Evolutionary conservation across 2,329 filamentous ascomycete species (phyloP).

Genomic region (Aaosphaeria arxii): DNA sequence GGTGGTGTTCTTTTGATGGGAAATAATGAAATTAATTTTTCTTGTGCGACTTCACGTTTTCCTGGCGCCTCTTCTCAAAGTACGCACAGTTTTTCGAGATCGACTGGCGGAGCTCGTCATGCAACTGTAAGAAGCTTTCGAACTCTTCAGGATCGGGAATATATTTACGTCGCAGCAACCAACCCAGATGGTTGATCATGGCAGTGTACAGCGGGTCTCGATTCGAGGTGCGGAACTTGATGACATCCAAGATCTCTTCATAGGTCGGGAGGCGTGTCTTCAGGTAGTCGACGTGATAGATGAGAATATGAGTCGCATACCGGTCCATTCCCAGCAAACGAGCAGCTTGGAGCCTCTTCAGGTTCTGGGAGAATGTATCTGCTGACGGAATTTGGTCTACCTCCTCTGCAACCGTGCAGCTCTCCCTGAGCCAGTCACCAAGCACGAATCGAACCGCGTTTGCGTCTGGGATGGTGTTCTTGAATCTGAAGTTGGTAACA

Average conservation of each 20-base stretch:
- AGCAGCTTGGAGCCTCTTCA: slow-evolving; percentile 8
- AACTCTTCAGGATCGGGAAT: too few relatives aligned
- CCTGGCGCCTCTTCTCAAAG: too few relatives aligned
- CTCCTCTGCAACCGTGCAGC: slow-evolving; percentile 5
- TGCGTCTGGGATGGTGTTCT: background rate
- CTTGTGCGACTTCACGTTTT: too few relatives aligned
- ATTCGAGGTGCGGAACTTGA: slow-evolving; percentile 3
- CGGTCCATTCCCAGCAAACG: slow-evolving; percentile 13
- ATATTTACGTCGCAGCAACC: too few relatives aligned
- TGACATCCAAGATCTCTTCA: slow-evolving; percentile 10
- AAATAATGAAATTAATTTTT: too few relatives aligned
- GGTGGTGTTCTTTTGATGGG: too few relatives aligned
- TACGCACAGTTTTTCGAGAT: too few relatives aligned
- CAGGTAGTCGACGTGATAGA: background rate
- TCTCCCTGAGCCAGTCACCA: slow-evolving; percentile 6
- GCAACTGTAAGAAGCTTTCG: too few relatives aligned
- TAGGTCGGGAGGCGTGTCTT: slow-evolving; percentile 6
- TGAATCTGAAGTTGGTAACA: slow-evolving; percentile 3
- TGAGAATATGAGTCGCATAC: slow-evolving; percentile 7
- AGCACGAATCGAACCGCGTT: slow-evolving; percentile 7
- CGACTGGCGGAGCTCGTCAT: too few relatives aligned
- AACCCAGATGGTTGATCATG: slow-evolving; percentile 12
- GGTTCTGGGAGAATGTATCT: slow-evolving; percentile 4
- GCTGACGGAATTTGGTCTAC: slow-evolving; percentile 2
- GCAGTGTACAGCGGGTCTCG: slow-evolving; percentile 12